Conservation (phyloP, 768 basidiomycete species). For the Mycena belliarum region DNA sequence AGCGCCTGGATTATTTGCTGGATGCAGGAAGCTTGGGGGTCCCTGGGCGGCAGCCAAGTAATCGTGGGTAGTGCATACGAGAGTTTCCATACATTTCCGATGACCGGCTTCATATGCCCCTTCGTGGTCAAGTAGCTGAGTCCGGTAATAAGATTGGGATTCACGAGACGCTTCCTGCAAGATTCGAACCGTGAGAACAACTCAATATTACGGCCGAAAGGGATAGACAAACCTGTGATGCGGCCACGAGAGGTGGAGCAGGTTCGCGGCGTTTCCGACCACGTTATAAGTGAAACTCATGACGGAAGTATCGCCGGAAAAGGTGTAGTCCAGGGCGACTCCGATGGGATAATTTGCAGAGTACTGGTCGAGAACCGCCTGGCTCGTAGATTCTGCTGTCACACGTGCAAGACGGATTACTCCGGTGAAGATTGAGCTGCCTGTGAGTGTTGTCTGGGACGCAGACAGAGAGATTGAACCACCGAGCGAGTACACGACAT, state of each 20-base stretch:
- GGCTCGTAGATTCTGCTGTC: slow-evolving; percentile 28
- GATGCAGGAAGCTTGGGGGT: slow-evolving; percentile 33
- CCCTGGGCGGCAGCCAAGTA: slow-evolving; percentile 34
- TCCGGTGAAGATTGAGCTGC: slow-evolving; percentile 29
- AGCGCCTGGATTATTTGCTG: slow-evolving; percentile 31
- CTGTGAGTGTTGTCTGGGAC: slow-evolving; percentile 24
- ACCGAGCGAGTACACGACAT: slow-evolving; percentile 33
- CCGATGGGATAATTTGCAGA: slow-evolving; percentile 33
- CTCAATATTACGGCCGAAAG: not conserved
- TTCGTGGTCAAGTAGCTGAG: slow-evolving; percentile 36
- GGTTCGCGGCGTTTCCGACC: slow-evolving; percentile 28
- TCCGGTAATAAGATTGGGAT: slow-evolving; percentile 24
- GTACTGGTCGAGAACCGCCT: slow-evolving; percentile 32
- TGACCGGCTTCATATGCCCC: slow-evolving; percentile 35
- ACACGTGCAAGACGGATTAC: slow-evolving; percentile 30
- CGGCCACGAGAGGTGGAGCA: slow-evolving; percentile 37
- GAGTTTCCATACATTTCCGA: slow-evolving; percentile 34
- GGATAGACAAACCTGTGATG: slow-evolving; percentile 31
- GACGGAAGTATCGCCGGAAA: slow-evolving; percentile 30
- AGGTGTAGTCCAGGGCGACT: slow-evolving; percentile 30
- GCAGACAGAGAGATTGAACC: slow-evolving; percentile 32
- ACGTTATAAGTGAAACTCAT: slow-evolving; percentile 35
- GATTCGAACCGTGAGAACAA: slow-evolving; percentile 11
- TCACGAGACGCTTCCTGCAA: slow-evolving; percentile 27
- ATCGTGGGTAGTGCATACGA: slow-evolving; percentile 33